Conservation (phyloP, 495 filamentous ascomycete species). For the Tetracladium setigerum region DNA sequence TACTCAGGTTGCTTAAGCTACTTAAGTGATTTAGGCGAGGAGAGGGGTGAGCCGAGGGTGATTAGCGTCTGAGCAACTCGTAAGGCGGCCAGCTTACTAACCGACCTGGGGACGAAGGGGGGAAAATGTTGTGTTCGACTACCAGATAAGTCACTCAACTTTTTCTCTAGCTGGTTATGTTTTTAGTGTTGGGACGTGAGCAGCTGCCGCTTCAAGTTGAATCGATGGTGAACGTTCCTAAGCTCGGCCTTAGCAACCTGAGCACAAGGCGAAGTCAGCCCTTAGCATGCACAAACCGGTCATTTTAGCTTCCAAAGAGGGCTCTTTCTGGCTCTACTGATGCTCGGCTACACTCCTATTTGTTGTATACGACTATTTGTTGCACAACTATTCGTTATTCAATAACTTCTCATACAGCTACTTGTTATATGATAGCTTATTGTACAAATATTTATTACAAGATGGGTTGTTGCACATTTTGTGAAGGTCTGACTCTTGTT, state of each 20-base stretch:
- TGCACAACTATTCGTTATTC: too few relatives aligned
- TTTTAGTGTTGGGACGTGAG: conserved; percentile 1
- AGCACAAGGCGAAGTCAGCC: neutral
- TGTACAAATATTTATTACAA: too few relatives aligned
- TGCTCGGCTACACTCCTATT: conserved; percentile 1
- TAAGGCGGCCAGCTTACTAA: neutral
- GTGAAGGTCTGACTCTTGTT: too few relatives aligned
- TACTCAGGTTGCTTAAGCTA: neutral
- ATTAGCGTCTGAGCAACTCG: neutral
- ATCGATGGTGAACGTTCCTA: neutral
- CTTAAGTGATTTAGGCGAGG: neutral
- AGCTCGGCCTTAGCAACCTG: conserved; percentile 1
- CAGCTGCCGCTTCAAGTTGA: neutral
- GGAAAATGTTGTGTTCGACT: conserved; percentile 1
- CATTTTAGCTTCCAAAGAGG: neutral
- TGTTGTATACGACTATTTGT: too few relatives aligned
- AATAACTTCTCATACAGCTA: too few relatives aligned
- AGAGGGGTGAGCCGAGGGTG: conserved; percentile 1
- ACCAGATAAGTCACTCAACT: neutral
- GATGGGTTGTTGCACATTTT: too few relatives aligned
- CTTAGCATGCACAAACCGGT: neutral
- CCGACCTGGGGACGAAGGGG: conserved; percentile 1
- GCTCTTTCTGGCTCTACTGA: neutral
- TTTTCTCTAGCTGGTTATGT: neutral
- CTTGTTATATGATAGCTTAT: too few relatives aligned